Conservation (phyloP, 495 filamentous ascomycete species). For the Penicillium bovifimosum region DNA sequence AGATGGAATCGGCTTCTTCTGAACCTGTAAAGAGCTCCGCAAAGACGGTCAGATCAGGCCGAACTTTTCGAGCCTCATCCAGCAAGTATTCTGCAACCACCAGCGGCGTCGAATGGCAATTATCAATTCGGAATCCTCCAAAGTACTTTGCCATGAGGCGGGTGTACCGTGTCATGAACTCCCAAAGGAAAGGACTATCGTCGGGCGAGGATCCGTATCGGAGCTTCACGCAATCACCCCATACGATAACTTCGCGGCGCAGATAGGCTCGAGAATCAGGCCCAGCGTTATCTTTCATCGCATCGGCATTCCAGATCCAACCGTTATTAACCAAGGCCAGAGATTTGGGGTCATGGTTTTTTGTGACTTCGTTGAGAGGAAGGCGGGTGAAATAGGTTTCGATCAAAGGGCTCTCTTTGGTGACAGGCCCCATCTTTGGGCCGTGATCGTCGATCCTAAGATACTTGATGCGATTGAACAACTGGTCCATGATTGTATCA, state of each 20-base stretch:
- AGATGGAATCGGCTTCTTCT: constrained; percentile 92
- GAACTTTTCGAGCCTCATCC: constrained; percentile 81
- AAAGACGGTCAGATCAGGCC: constrained; percentile 84
- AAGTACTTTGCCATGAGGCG: constrained; percentile 94
- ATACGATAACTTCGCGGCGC: constrained; percentile 91
- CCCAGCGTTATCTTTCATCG: constrained; percentile 88
- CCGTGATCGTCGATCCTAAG: constrained; percentile 85
- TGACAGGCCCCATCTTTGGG: constrained; percentile 79
- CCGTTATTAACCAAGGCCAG: constrained; percentile 92
- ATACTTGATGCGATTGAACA: constrained; percentile 93
- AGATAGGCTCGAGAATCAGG: constrained; percentile 84
- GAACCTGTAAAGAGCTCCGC: constrained; percentile 96
- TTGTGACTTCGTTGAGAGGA: constrained; percentile 70
- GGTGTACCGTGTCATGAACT: constrained; percentile 90
- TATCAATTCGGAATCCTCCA: constrained; percentile 92
- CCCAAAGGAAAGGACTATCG: constrained; percentile 92
- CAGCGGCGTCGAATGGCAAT: constrained; percentile 94
- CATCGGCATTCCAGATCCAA: constrained; percentile 97
- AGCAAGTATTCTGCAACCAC: constrained; percentile 91
- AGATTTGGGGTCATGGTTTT: constrained; percentile 67
- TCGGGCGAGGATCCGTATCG: constrained; percentile 76
- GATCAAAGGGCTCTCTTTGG: constrained; percentile 70
- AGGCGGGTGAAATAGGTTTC: constrained; percentile 95
- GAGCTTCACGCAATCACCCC: constrained; percentile 97
- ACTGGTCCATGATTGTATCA: constrained; percentile 75